A percentile compares a stretch with the other conserved stretches of the same genome.
These are phyloP conservation scores for Platanthera zijinensis DNA, from an alignment of 106 monocot genomes.

Conservation along the genomic window DNA sequence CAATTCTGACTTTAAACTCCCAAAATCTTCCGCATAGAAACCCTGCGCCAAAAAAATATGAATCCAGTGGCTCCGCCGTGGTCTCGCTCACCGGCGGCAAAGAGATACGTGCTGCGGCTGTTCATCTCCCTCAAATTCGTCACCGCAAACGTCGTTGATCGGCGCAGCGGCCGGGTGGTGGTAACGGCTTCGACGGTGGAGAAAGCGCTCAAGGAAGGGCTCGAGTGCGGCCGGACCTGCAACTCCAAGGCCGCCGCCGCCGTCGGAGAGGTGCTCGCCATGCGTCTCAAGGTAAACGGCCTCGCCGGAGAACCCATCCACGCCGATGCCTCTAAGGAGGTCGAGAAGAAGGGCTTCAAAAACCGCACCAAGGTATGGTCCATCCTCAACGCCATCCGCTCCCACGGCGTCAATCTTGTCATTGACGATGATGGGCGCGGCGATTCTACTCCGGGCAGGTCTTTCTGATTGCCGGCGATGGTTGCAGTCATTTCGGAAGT, in stretches of 20 bases:
- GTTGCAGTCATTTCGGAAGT: not conserved
- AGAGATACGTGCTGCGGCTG: constrained; percentile 77
- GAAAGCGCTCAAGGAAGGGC: constrained; percentile 55
- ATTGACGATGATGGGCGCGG: constrained; percentile 23
- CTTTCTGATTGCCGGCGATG: not conserved
- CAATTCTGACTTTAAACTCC: no score
- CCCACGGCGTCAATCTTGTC: constrained; percentile 64
- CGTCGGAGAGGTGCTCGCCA: constrained; percentile 86
- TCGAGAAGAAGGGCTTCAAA: constrained; percentile 92
- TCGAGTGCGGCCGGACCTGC: constrained; percentile 61
- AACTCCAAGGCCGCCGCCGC: constrained; percentile 90
- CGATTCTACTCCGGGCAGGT: no score
- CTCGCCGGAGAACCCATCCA: constrained; percentile 65
- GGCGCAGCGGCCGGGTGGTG: constrained; percentile 50
- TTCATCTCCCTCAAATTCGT: constrained; percentile 98
- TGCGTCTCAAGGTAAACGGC: constrained; percentile 90
- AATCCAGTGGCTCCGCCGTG: constrained; percentile 13
- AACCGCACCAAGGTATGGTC: constrained; percentile 88
- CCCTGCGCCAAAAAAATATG: constrained; percentile 8
- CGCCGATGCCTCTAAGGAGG: constrained; percentile 74
- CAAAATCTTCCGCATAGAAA: no score
- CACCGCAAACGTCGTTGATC: constrained; percentile 90
- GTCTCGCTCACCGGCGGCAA: constrained; percentile 9
- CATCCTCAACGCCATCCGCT: constrained; percentile 65
- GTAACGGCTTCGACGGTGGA: constrained; percentile 73